Percentiles rank a stretch among this genome's conserved stretches.
phyloP scores from a whole-genome alignment of 306 rosid species.

The Rosa persica region DNA sequence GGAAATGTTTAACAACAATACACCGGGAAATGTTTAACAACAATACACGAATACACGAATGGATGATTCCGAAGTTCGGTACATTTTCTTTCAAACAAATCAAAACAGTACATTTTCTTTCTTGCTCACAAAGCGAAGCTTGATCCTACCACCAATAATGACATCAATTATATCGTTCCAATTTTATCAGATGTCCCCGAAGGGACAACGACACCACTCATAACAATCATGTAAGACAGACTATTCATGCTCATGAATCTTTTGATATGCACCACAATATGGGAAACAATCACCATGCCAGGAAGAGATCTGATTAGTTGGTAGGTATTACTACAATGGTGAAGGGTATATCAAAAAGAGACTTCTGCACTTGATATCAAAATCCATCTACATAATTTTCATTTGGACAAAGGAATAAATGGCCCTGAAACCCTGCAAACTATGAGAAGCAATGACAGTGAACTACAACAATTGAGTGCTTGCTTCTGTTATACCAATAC shows the following conservation, averaged over 20 bases:
- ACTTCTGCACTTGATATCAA: not conserved
- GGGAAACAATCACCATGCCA: not conserved
- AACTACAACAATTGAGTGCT: slow-evolving; percentile 38
- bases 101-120: no score
- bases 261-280: not conserved
- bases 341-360: not conserved
- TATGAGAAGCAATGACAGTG: slow-evolving; percentile 26
- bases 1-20: no score
- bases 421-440: slow-evolving; percentile 14
- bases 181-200: no score
- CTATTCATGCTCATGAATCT: not conserved
- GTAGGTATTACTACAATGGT: not conserved
- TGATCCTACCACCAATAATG: not conserved
- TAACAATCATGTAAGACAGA: not conserved
- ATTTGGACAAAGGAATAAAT: not conserved
- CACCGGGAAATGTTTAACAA: no score
- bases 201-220: not conserved
- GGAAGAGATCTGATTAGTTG: not conserved
- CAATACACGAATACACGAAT: no score
- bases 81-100: no score
- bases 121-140: not conserved
- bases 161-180: no score
- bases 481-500: slow-evolving; percentile 48
- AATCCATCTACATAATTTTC: not conserved
- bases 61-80: no score